Evolutionary conservation across 306 rosid genomes (phyloP).

Genomic region (Rosa chinensis): DNA sequence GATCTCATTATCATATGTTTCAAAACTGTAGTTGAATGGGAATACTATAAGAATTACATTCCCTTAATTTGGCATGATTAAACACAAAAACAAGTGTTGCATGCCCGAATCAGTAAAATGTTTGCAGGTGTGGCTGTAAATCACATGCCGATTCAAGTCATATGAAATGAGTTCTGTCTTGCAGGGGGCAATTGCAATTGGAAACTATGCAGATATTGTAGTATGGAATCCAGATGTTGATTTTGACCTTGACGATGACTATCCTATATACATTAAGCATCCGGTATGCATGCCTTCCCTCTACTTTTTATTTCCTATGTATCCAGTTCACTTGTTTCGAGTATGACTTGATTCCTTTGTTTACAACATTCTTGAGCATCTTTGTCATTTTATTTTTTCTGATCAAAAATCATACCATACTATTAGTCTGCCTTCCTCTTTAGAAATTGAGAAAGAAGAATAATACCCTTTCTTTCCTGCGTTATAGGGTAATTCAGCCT

Average conservation of each 20-base stretch:
- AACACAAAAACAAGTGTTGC: neutral
- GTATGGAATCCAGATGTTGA: conserved; percentile 92
- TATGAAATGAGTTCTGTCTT: conserved; percentile 2
- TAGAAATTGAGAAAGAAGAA: too few relatives aligned
- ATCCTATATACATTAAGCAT: conserved; percentile 61
- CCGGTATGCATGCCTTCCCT: conserved; percentile 46
- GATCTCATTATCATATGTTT: neutral
- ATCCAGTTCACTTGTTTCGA: neutral
- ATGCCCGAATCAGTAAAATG: neutral
- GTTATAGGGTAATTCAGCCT: conserved; percentile 70
- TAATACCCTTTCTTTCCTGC: neutral
- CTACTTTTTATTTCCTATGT: conserved; percentile 13
- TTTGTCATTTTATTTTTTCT: neutral
- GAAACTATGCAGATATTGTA: conserved; percentile 84
- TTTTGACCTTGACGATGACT: conserved; percentile 54
- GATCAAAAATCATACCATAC: neutral
- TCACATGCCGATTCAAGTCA: neutral
- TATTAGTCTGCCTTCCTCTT: too few relatives aligned
- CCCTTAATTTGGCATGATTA: neutral
- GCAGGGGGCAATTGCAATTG: conserved; percentile 74
- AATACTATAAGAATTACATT: neutral
- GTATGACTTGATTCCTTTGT: neutral
- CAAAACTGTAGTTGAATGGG: neutral
- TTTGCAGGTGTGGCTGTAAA: neutral
- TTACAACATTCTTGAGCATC: neutral